Evolutionary conservation across 106 monocot genomes (phyloP).

Genomic region (Platanthera zijinensis): DNA sequence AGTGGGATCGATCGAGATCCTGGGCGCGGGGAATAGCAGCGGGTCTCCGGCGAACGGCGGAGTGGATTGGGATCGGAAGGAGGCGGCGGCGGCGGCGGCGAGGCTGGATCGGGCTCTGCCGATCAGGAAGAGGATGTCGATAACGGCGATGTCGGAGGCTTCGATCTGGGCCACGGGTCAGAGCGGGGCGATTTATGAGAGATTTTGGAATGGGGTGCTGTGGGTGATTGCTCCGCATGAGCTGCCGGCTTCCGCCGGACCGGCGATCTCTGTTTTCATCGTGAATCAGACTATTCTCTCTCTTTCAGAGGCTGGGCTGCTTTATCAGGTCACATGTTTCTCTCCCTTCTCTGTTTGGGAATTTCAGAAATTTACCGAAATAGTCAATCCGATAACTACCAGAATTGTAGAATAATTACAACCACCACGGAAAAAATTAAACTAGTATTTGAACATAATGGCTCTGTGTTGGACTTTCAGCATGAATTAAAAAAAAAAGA

Average conservation of each 20-base stretch:
- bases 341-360: neutral
- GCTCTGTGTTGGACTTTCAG: no score
- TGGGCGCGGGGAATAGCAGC: neutral
- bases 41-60: neutral
- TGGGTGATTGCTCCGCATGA: conserved; percentile 96
- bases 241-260: conserved; percentile 45
- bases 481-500: no score
- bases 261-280: conserved; percentile 52
- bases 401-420: no score
- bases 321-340: conserved; percentile 52
- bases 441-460: no score
- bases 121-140: conserved; percentile 57
- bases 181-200: conserved; percentile 88
- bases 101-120: conserved; percentile 34
- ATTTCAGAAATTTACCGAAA: neutral
- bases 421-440: no score
- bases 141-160: conserved; percentile 65
- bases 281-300: conserved; percentile 73
- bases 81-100: conserved; percentile 9
- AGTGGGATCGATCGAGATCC: conserved; percentile 55
- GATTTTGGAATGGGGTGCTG: conserved; percentile 89
- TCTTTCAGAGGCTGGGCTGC: conserved; percentile 58
- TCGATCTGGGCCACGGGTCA: conserved; percentile 88
- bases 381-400: no score
- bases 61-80: conserved; percentile 1